A percentile compares a stretch with the other conserved stretches of the same genome.
Evolutionary conservation across 2,329 filamentous ascomycete species (phyloP).

Genomic region (Lizonia empirigonia): DNA sequence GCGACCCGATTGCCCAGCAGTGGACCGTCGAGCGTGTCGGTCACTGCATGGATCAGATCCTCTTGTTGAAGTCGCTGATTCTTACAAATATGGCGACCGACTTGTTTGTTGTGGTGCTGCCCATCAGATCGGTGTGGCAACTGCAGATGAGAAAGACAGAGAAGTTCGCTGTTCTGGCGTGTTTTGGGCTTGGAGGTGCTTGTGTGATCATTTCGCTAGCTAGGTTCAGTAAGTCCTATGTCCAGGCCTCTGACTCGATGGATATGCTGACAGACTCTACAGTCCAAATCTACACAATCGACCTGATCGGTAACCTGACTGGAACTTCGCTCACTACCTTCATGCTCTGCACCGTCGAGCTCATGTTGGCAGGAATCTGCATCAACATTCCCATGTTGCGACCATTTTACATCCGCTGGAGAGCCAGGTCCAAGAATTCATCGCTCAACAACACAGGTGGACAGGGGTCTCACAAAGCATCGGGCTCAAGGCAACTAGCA

Average conservation of each 20-base stretch:
- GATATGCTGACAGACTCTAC: background rate
- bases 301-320: slow-evolving; percentile 28
- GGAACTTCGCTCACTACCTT: slow-evolving; percentile 31
- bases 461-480: slow-evolving; percentile 3
- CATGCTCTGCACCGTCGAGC: slow-evolving; percentile 30
- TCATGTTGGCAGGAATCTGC: slow-evolving; percentile 31
- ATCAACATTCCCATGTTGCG: slow-evolving; percentile 34
- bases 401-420: slow-evolving; percentile 28
- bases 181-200: slow-evolving; percentile 28
- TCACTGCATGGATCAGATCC: slow-evolving; percentile 31
- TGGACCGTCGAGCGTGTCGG: slow-evolving; percentile 29
- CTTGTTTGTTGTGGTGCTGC: slow-evolving; percentile 24
- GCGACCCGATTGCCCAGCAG: slow-evolving; percentile 32
- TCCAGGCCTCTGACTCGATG: no score
- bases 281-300: slow-evolving; percentile 21
- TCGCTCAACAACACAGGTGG: slow-evolving; percentile 1
- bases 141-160: slow-evolving; percentile 33
- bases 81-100: slow-evolving; percentile 26
- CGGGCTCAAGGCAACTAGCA: slow-evolving; percentile 8
- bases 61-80: slow-evolving; percentile 26
- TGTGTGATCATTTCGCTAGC: slow-evolving; percentile 29
- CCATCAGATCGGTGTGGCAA: slow-evolving; percentile 25
- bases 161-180: slow-evolving; percentile 29
- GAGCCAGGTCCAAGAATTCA: slow-evolving; percentile 24
- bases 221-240: slow-evolving; percentile 18